phyloP scores from a whole-genome alignment of 176 grass and related monocot species.

The Bothriochloa decipiens region DNA sequence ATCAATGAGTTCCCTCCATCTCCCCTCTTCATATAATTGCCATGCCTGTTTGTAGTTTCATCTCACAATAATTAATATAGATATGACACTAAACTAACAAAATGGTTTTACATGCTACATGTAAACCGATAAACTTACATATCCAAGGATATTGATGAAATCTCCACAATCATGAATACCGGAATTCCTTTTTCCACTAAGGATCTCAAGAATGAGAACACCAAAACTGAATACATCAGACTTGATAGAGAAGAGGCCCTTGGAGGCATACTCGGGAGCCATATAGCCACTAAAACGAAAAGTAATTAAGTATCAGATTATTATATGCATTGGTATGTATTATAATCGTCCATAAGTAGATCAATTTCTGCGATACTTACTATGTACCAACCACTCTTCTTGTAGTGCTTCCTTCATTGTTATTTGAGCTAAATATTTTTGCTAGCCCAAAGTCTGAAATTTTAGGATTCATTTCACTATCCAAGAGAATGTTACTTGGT shows the following conservation, averaged over 20 bases:
- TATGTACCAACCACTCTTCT: constrained; percentile 42
- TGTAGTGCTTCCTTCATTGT: constrained; percentile 37
- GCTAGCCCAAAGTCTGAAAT: constrained; percentile 55
- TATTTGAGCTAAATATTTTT: constrained; percentile 56
- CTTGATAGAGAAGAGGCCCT: constrained; percentile 27
- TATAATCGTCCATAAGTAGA: background rate
- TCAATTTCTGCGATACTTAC: background rate
- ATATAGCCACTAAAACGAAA: constrained; percentile 32
- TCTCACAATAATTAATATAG: background rate
- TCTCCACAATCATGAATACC: background rate
- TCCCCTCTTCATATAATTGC: constrained; percentile 25
- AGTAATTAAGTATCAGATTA: background rate
- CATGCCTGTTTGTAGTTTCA: constrained; percentile 25
- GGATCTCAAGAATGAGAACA: constrained; percentile 32
- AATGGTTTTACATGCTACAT: background rate
- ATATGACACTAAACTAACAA: background rate
- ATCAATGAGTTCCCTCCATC: constrained; percentile 24
- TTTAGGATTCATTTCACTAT: constrained; percentile 40
- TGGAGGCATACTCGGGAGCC: constrained; percentile 29
- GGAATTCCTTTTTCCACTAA: constrained; percentile 22
- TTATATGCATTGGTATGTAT: background rate
- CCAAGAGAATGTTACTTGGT: constrained; percentile 57
- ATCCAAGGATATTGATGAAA: constrained; percentile 33
- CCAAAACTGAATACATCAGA: constrained; percentile 23
- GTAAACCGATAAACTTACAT: background rate